phyloP scores from a whole-genome alignment of 2,329 filamentous ascomycete genomes.

The Paraphaeosphaeria minitans region DNA sequence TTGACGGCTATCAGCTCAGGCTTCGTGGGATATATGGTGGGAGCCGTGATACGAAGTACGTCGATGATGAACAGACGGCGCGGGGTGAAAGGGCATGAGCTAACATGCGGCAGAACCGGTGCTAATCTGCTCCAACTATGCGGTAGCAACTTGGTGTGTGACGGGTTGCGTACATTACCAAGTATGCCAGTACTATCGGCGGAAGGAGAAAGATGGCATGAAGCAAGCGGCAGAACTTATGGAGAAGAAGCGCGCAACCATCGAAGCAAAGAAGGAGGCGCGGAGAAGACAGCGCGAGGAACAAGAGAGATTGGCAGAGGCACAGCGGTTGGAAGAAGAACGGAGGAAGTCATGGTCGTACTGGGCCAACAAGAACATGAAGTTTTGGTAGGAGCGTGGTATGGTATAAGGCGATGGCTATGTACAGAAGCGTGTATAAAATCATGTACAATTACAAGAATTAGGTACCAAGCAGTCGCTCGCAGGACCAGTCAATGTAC shows the following conservation, averaged over 20 bases:
- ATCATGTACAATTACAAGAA: constrained; percentile 15
- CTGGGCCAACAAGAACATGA: constrained; percentile 44
- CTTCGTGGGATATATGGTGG: constrained; percentile 74
- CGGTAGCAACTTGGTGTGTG: constrained; percentile 75
- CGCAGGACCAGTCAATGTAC: neutral
- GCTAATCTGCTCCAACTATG: constrained; percentile 79
- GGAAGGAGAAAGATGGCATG: constrained; percentile 81
- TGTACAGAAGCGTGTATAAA: constrained; percentile 21
- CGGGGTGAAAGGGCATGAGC: constrained; percentile 11
- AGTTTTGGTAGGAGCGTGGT: constrained; percentile 37
- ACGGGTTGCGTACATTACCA: constrained; percentile 78
- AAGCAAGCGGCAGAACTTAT: constrained; percentile 83
- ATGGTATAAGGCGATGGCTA: constrained; percentile 1
- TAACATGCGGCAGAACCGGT: constrained; percentile 58
- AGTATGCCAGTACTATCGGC: constrained; percentile 77
- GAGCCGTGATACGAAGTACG: constrained; percentile 76
- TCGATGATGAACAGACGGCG: neutral
- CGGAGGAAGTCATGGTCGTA: constrained; percentile 43
- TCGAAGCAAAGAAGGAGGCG: constrained; percentile 53
- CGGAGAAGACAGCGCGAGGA: constrained; percentile 51
- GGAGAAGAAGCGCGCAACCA: constrained; percentile 66
- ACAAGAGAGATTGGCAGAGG: constrained; percentile 42
- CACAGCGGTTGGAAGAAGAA: constrained; percentile 38
- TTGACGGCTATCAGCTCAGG: constrained; percentile 83
- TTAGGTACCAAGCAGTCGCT: neutral